Evolutionary conservation across 768 basidiomycete species (phyloP), one percentile per base, ranked within the genome.

Genomic region (Termitomyces sp.): DNA sequence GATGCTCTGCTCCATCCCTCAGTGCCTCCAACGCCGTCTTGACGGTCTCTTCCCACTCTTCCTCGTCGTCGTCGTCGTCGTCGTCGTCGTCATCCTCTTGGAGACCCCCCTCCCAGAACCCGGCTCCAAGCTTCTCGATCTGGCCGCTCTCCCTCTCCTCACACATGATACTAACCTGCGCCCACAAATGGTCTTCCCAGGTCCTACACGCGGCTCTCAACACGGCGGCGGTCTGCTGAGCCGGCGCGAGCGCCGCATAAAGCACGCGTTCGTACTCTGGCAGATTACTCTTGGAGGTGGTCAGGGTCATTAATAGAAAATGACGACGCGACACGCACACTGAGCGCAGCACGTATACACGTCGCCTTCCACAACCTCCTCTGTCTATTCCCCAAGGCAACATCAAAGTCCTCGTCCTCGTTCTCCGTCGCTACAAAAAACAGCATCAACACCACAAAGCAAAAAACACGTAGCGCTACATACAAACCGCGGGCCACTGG

Each of bases 131-230:
- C 36, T 80, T 77, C 10, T 75, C 67, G 63, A 98, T 79, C 57
- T 88, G 85, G 29, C 76, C 77, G 42, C 84, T 86, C 65, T 88
- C 81, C 56, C 89, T 85, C 60, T 92, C 86, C 65, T 95, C 91
- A 62, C 90, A 88, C 36, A 91, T 74, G 46, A 91, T 78, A 60
- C 85, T 85, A 48, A 94, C 75, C 54, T 91, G 87, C 0, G 91
- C 92, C 97, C 97, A 99, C 0, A 98, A 76, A 65, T 95, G 88
- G 64, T 99, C 97, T 64, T 95, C 91, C 95, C 96, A 98, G 20
- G 90, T 88, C 32, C 85, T 73, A 64, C 92, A 95, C 3, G 88
- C 83, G 0, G 85, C 78, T 58, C 88, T 85, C 32, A 93, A 80
- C 31, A 87, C 69, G 20, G 68, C 72, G 0, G 83, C 78, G 1